phyloP scores from a whole-genome alignment of 2,329 filamentous ascomycete genomes.

The Tolypocladium tropicale region DNA sequence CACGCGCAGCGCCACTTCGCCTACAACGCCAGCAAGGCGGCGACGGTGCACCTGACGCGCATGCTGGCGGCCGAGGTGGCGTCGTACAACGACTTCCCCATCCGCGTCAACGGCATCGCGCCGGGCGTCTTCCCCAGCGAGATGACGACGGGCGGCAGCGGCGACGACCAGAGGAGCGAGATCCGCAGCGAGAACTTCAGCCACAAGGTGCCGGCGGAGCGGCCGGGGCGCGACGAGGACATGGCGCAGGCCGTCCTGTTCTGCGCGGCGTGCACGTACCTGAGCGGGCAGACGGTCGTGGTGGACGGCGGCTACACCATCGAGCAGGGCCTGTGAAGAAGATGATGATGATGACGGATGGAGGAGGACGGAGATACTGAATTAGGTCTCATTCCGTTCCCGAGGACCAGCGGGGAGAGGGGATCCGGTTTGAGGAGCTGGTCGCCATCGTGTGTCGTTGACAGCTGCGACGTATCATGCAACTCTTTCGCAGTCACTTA shows the following conservation, averaged over 20 bases:
- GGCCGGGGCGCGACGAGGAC: slow-evolving; percentile 61
- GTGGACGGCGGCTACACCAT: slow-evolving; percentile 36
- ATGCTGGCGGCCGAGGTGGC: slow-evolving; percentile 54
- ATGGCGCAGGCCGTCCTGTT: slow-evolving; percentile 59
- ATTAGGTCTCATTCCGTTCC: too few relatives aligned
- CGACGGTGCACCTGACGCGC: slow-evolving; percentile 52
- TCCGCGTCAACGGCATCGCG: slow-evolving; percentile 63
- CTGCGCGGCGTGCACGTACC: slow-evolving; percentile 30
- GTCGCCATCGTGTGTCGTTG: too few relatives aligned
- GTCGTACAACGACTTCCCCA: slow-evolving; percentile 42
- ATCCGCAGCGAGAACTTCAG: slow-evolving; percentile 47
- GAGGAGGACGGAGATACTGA: too few relatives aligned
- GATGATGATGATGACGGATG: too few relatives aligned
- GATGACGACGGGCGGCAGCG: slow-evolving; percentile 50
- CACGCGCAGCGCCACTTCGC: slow-evolving; percentile 54
- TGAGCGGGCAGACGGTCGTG: slow-evolving; percentile 31
- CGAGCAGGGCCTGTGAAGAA: slow-evolving; percentile 18
- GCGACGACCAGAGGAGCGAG: slow-evolving; percentile 45
- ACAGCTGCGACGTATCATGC: too few relatives aligned
- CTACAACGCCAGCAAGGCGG: slow-evolving; percentile 56
- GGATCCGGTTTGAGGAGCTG: too few relatives aligned
- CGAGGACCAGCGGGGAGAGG: too few relatives aligned
- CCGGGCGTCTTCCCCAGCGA: slow-evolving; percentile 63
- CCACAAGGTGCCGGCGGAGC: slow-evolving; percentile 47
- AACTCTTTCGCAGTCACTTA: too few relatives aligned